Evolutionary conservation across 495 filamentous ascomycete genomes (phyloP).

Genomic region (Terfezia boudieri): DNA sequence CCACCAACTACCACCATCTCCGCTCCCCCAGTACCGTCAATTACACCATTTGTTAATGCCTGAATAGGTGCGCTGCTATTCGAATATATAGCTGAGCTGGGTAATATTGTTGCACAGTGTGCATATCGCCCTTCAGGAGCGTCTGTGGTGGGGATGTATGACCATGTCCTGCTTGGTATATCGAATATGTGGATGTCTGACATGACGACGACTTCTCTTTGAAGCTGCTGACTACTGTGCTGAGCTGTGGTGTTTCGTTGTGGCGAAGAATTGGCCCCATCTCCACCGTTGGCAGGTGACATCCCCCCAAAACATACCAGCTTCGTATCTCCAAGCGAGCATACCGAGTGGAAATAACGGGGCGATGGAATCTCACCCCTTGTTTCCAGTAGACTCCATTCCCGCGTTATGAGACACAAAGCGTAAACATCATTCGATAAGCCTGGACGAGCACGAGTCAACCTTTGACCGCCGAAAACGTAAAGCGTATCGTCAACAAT

Average conservation of each 20-base stretch:
- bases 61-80: constrained; percentile 45
- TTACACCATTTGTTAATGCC: constrained; percentile 29
- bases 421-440: constrained; percentile 82
- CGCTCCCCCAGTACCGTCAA: constrained; percentile 78
- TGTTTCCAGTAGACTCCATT: constrained; percentile 78
- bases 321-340: constrained; percentile 79
- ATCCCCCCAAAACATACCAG: constrained; percentile 96
- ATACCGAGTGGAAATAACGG: constrained; percentile 91
- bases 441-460: constrained; percentile 46
- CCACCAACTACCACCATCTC: constrained; percentile 96
- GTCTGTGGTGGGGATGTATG: constrained; percentile 50
- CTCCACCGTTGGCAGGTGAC: constrained; percentile 36
- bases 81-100: constrained; percentile 65
- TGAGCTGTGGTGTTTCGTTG: constrained; percentile 21
- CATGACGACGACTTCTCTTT: constrained; percentile 85
- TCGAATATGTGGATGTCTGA: constrained; percentile 95
- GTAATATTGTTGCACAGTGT: constrained; percentile 82
- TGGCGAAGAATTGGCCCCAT: constrained; percentile 18
- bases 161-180: constrained; percentile 67
- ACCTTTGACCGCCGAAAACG: constrained; percentile 76
- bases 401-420: constrained; percentile 68
- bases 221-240: constrained; percentile 21
- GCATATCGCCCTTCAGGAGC: constrained; percentile 87
- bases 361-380: constrained; percentile 70
- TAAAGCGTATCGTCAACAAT: constrained; percentile 86